These are phyloP conservation scores for Aspergillus floridensis DNA, from an alignment of 2,329 filamentous ascomycete genomes.

Conservation along the genomic window DNA sequence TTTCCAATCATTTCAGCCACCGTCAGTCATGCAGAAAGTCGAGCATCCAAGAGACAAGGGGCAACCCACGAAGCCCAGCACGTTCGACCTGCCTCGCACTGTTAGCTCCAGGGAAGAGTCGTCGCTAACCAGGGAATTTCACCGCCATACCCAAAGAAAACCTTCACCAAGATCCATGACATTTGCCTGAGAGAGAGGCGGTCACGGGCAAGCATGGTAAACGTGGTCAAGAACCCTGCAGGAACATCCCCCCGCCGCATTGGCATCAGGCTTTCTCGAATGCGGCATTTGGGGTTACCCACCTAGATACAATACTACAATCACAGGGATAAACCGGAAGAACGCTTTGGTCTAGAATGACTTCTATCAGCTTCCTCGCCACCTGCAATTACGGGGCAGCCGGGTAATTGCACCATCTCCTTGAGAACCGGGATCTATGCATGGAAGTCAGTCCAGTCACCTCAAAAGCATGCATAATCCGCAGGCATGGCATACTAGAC, in stretches of 20 bases:
- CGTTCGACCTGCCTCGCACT: conserved; percentile 46
- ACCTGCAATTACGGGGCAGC: background rate
- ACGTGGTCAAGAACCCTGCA: conserved; percentile 77
- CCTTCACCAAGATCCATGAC: conserved; percentile 60
- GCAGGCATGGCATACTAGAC: conserved; percentile 32
- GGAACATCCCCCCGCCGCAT: background rate
- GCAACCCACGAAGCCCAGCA: conserved; percentile 57
- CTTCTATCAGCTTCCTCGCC: conserved; percentile 26
- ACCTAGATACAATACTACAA: conserved; percentile 72
- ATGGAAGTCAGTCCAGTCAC: conserved; percentile 19
- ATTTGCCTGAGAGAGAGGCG: conserved; percentile 55
- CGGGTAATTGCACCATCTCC: conserved; percentile 65
- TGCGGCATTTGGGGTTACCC: conserved; percentile 4
- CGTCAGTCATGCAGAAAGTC: conserved; percentile 25
- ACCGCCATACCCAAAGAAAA: conserved; percentile 57
- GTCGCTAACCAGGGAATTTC: conserved; percentile 17
- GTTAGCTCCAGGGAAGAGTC: conserved; percentile 24
- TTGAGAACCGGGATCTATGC: conserved; percentile 77
- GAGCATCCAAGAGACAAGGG: conserved; percentile 8
- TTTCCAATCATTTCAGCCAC: conserved; percentile 43
- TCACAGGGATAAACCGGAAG: conserved; percentile 74
- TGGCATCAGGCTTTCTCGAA: background rate
- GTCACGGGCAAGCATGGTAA: conserved; percentile 59
- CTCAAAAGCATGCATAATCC: conserved; percentile 14
- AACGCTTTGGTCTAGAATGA: conserved; percentile 71